phyloP scores from a whole-genome alignment of 345 rosid genomes.

The Syzygium aromaticum region DNA sequence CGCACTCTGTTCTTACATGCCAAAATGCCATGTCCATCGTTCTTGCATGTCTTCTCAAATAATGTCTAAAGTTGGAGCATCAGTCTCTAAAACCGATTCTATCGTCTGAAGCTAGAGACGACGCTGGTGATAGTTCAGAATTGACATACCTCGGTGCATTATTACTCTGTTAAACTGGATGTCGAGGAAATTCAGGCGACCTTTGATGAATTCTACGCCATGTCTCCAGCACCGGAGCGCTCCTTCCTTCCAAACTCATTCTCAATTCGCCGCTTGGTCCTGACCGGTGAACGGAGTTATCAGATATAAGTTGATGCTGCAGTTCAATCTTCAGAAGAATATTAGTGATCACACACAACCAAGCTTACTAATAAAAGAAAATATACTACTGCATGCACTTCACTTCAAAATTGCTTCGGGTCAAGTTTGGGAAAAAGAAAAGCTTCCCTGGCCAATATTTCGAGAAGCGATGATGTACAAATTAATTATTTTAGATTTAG shows the following conservation, averaged over 20 bases:
- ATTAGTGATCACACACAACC: not conserved
- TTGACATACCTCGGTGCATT: not conserved
- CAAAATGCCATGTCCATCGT: not conserved
- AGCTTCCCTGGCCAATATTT: too few species aligned
- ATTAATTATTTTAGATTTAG: not conserved
- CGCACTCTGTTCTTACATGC: not conserved
- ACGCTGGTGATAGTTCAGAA: not conserved
- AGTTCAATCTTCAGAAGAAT: not conserved
- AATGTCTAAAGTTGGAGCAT: not conserved
- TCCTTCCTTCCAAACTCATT: not conserved
- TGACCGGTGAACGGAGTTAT: not conserved
- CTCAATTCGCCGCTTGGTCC: not conserved
- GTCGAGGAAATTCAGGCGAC: not conserved
- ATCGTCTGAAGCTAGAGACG: not conserved
- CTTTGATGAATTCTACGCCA: not conserved
- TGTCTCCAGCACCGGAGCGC: not conserved
- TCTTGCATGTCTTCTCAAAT: not conserved
- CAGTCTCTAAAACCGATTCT: not conserved
- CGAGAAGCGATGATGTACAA: too few species aligned
- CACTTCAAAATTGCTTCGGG: not conserved
- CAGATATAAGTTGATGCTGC: not conserved
- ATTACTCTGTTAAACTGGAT: not conserved
- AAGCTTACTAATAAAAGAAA: not conserved
- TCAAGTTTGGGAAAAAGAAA: not conserved
- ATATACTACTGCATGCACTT: not conserved